Evolutionary conservation across 2,329 filamentous ascomycete species (phyloP), one percentile per base, ranked within the genome.

Genomic region (Cercospora beticola): DNA sequence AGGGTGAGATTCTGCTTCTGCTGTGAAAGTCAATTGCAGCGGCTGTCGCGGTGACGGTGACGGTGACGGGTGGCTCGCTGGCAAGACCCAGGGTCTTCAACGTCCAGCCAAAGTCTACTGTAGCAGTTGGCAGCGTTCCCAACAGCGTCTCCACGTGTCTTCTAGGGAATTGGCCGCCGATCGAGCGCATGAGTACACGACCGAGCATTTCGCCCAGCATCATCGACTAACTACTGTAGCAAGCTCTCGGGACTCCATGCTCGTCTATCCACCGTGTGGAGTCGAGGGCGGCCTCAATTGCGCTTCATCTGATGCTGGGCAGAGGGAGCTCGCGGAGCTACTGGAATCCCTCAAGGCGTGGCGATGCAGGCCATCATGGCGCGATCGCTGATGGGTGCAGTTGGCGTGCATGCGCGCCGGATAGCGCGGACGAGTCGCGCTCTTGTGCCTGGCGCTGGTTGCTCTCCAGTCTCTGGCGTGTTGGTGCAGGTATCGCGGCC

Each of bases 401-500:
- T 33, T 49, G 60, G 60, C 40, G 46, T 63, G 61, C 61, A 64
- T 57, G 28, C 31, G 28, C 33, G 46, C 56, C 49, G 46, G 30
- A 18, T 56, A 54, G 60, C 65, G 62, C 65, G 60, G 56, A 43
- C 31, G 60, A 43, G 28, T 60, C 10, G 21, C 33, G 64, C 31
- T n/a, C 21, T 21, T 58, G 59, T 67, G 46, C 49, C 65, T 67
- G 65, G 30, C 46, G 43, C 16, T 43, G 52, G 28, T 30, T 40
- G 40, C 60, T 62, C 14, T 40, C 58, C 5, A 43, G 26, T 30
- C 43, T 64, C 52, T 30, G 21, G 52, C 52, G 46, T 28, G 40
- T 56, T 54, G 23, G 65, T 67, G 65, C 65, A 64, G 52, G 60
- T 67, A 43, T 33, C 18, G 43, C 43, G n/a, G n/a, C n/a, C 43